Percentiles rank a stretch among this genome's conserved stretches.
Conservation (phyloP, 495 filamentous ascomycete genomes). For the Extremus antarcticus region DNA sequence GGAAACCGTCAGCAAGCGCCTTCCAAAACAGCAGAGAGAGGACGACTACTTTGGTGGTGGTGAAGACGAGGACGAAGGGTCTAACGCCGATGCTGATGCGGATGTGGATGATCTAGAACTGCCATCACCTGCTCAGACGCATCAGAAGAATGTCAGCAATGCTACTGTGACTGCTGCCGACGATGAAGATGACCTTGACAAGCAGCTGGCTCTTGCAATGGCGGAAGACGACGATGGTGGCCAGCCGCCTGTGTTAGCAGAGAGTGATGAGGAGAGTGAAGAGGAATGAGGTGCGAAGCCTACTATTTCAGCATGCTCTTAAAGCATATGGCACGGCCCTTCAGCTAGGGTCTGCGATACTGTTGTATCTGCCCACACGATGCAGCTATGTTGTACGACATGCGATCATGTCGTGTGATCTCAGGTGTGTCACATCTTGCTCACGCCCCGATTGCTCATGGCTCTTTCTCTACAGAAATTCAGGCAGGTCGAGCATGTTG, state of each 20-base stretch:
- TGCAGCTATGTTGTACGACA: too few relatives aligned
- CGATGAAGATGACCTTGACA: slow-evolving; percentile 17
- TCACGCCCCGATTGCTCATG: too few relatives aligned
- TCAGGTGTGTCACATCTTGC: too few relatives aligned
- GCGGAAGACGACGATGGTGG: slow-evolving; percentile 5
- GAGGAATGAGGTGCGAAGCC: too few relatives aligned
- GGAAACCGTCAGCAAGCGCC: not conserved
- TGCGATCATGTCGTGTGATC: too few relatives aligned
- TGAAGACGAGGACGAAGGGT: not conserved
- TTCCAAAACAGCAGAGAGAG: not conserved
- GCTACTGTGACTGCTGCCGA: slow-evolving; percentile 1
- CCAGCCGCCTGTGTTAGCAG: not conserved
- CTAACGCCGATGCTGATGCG: slow-evolving; percentile 5
- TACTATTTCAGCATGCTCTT: too few relatives aligned
- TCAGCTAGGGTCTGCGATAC: too few relatives aligned
- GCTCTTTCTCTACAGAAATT: too few relatives aligned
- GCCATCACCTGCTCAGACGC: slow-evolving; percentile 9
- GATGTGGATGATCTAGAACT: slow-evolving; percentile 16
- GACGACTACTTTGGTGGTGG: not conserved
- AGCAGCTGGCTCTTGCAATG: slow-evolving; percentile 11
- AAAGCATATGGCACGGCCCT: too few relatives aligned
- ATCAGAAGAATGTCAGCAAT: not conserved
- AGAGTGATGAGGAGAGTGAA: slow-evolving; percentile 15
- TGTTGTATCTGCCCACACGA: too few relatives aligned
- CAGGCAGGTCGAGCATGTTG: too few relatives aligned